Conservation (phyloP, 495 filamentous ascomycete genomes). For the Tuber indicum region DNA sequence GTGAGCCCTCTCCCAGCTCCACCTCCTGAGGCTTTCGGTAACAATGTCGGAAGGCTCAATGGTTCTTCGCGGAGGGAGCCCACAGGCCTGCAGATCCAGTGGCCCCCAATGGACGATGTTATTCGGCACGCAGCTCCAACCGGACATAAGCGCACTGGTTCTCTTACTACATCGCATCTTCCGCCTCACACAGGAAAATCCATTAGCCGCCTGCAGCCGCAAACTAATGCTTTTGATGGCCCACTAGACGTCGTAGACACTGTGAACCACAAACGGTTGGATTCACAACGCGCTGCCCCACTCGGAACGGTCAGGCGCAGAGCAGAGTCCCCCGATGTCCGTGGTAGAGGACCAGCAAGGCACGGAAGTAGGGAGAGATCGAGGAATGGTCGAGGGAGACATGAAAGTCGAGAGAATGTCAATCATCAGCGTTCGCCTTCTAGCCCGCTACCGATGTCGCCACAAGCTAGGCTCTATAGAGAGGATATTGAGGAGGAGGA, state of each 20-base stretch:
- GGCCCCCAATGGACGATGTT: slow-evolving; percentile 54
- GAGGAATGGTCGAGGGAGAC: slow-evolving; percentile 51
- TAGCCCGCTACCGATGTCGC: slow-evolving; percentile 66
- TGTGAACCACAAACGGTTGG: slow-evolving; percentile 44
- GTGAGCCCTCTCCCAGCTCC: slow-evolving; percentile 56
- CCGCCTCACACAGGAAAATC: slow-evolving; percentile 29
- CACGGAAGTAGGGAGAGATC: slow-evolving; percentile 50
- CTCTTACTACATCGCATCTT: slow-evolving; percentile 46
- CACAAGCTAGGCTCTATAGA: slow-evolving; percentile 43
- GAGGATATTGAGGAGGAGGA: slow-evolving; percentile 36
- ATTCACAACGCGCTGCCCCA: slow-evolving; percentile 43
- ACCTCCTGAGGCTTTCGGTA: slow-evolving; percentile 51
- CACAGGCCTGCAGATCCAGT: slow-evolving; percentile 67
- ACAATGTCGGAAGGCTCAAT: slow-evolving; percentile 51
- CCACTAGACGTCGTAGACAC: slow-evolving; percentile 44
- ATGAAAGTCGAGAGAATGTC: slow-evolving; percentile 50
- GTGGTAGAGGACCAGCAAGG: slow-evolving; percentile 32
- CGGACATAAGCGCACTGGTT: slow-evolving; percentile 47
- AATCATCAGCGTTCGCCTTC: slow-evolving; percentile 67
- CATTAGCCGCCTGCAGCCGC: slow-evolving; percentile 44
- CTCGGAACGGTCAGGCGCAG: slow-evolving; percentile 49
- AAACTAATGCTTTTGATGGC: slow-evolving; percentile 49
- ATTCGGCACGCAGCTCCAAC: slow-evolving; percentile 49
- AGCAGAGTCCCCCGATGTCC: slow-evolving; percentile 49
- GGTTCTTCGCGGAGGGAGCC: slow-evolving; percentile 76